These are phyloP conservation scores for Cinnamomum chago DNA, from an alignment of 164 flowering plant genomes.

Conservation along the genomic window DNA sequence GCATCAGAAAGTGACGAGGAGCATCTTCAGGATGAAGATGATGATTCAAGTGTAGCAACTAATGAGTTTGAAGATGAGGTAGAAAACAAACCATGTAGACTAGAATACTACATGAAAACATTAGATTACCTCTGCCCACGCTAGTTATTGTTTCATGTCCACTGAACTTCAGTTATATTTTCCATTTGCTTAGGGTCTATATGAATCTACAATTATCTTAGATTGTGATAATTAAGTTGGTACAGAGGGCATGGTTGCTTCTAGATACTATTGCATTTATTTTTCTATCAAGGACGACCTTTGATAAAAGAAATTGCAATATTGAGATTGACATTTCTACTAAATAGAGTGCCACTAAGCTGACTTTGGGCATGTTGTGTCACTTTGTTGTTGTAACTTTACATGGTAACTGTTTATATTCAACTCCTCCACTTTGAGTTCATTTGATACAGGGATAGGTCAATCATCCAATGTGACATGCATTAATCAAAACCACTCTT, in stretches of 20 bases:
- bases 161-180: not conserved
- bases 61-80: conserved; percentile 13
- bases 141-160: no score
- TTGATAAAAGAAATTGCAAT: not conserved
- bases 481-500: not conserved
- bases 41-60: conserved; percentile 3
- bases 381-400: not conserved
- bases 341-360: not conserved
- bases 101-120: not conserved
- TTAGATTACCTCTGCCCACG: not conserved
- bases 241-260: not conserved
- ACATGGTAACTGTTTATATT: not conserved
- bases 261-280: not conserved
- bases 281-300: not conserved
- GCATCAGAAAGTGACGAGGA: conserved; percentile 21
- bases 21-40: conserved; percentile 13
- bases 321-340: not conserved
- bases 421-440: not conserved
- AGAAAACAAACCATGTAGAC: not conserved
- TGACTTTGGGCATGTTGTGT: not conserved
- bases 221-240: not conserved
- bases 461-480: no score
- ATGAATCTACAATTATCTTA: not conserved
- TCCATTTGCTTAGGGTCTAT: not conserved
- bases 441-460: no score